Evolutionary conservation across 768 basidiomycete genomes (phyloP), one percentile per base, ranked within the genome.

Genomic region (Scleroderma citrinum): DNA sequence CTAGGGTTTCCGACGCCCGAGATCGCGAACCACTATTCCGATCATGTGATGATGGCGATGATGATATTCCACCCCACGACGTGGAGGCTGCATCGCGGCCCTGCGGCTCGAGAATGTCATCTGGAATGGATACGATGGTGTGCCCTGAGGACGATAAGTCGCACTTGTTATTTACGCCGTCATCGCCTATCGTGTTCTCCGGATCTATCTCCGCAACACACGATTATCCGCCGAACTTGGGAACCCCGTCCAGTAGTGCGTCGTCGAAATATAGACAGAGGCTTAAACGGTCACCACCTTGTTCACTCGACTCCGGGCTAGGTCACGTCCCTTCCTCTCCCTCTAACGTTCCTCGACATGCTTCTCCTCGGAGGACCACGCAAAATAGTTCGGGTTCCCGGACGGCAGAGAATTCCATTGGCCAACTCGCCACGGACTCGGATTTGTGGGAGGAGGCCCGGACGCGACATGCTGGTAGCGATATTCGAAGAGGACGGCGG

Each of bases 11-110:
- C 0, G 69, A 76, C 30, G 53, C 62, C 19, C 63, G 64, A 2
- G 82, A 81, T 52, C 70, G 69, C 45, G 80, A 86, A 60, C 87
- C 87, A 17, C 70, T 90, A 7, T 87, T 87, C 61, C 61, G 69
- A 16, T 70, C 71, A n/a, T 70, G 76, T 46, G 78, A 80, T 19
- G 81, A 83, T 14, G 79, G 79, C 31, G 76, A 78, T 44, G 74
- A 78, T 40, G 69, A 64, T 17, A 55, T 43, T 44, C 44, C 52
- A 21, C 51, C 60, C 42, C 61, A 26, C 23, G 78, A 82, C 56
- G 62, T 82, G 37, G 78, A 82, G 54, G 73, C 72, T 46, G 73
- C 68, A 7, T 69, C 67, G 11, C 59, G 54, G 12, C 55, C 60
- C n/a, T 60, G 67, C 26, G 64, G 51, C 38, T 71, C 77, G 16